These are phyloP conservation scores for Entamoeba dispar DNA, from an alignment of 208 protist species.

Conservation along the genomic window DNA sequence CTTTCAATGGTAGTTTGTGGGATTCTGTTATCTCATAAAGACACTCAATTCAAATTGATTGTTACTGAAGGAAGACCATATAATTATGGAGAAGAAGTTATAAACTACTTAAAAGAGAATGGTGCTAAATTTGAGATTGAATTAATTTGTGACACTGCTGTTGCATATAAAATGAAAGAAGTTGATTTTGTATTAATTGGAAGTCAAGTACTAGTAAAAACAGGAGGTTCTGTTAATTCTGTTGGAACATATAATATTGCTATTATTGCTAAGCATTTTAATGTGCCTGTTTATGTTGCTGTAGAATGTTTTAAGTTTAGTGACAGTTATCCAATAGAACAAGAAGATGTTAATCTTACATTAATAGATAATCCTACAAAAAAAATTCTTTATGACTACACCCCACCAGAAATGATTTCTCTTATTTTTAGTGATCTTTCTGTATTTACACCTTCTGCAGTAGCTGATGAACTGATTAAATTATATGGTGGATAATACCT, in stretches of 20 bases:
- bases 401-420: constrained; percentile 52
- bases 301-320: constrained; percentile 93
- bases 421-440: constrained; percentile 92
- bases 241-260: constrained; percentile 40
- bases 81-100: not conserved
- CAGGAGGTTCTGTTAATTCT: not conserved
- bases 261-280: constrained; percentile 66
- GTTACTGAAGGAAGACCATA: not conserved
- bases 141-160: not conserved
- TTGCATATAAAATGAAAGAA: not conserved
- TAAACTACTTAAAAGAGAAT: not conserved
- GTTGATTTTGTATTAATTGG: not conserved
- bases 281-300: constrained; percentile 88
- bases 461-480: constrained; percentile 90
- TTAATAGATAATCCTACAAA: not conserved
- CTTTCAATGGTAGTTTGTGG: not conserved
- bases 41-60: not conserved
- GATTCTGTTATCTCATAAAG: not conserved
- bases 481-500: constrained; percentile 36
- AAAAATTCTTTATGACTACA: constrained; percentile 44
- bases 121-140: not conserved
- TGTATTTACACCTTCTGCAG: constrained; percentile 85
- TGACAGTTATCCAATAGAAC: constrained; percentile 75
- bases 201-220: not conserved
- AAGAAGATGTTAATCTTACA: constrained; percentile 44